These are phyloP conservation scores for Eucalyptus regnans DNA, from an alignment of 345 rosid genomes.

Conservation along the genomic window DNA sequence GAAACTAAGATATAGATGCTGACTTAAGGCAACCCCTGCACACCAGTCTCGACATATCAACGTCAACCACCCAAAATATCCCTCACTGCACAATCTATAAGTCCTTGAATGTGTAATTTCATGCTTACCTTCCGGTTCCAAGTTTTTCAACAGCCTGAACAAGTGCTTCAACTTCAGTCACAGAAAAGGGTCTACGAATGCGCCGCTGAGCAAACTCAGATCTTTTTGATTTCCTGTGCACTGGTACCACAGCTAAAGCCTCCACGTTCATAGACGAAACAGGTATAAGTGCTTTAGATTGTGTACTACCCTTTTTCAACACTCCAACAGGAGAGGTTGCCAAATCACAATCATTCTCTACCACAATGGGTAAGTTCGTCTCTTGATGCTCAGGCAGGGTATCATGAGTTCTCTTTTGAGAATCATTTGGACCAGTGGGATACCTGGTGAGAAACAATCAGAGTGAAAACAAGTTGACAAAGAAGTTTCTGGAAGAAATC, in stretches of 20 bases:
- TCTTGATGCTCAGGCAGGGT: conserved; percentile 16
- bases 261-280: conserved; percentile 50
- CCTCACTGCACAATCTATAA: background rate
- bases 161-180: conserved; percentile 90
- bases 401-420: conserved; percentile 15
- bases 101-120: background rate
- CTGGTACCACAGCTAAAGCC: conserved; percentile 45
- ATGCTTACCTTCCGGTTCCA: conserved; percentile 89
- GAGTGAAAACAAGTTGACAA: background rate
- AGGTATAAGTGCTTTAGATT: conserved; percentile 64
- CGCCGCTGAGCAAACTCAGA: conserved; percentile 84
- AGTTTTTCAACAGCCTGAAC: conserved; percentile 98
- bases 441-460: conserved; percentile 23
- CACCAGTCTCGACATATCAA: background rate
- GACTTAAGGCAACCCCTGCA: background rate
- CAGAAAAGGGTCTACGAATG: conserved; percentile 97
- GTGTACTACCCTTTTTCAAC: conserved; percentile 31
- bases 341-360: conserved; percentile 81
- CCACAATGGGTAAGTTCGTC: conserved; percentile 26
- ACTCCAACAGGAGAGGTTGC: conserved; percentile 50
- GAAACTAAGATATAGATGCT: background rate
- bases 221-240: conserved; percentile 62
- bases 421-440: conserved; percentile 10
- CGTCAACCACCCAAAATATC: background rate
- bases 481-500: background rate